Evolutionary conservation across 163 green algal species (phyloP).

Genomic region (Chlamydomonas reinhardtii): DNA sequence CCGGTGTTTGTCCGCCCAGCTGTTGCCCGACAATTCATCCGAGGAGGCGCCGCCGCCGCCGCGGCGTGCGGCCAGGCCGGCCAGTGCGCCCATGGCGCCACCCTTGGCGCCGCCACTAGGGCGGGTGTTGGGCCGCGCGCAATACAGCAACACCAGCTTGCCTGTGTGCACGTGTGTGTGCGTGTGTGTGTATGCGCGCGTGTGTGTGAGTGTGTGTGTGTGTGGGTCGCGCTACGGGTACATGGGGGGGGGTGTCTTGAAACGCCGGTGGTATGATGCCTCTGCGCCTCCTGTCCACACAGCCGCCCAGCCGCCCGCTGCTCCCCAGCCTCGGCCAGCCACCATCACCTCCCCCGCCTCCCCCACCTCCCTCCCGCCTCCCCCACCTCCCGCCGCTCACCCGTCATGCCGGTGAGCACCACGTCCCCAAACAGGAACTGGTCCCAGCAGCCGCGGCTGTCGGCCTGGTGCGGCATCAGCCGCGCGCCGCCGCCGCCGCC

Average conservation of each 20-base stretch:
- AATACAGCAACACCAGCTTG: constrained; percentile 18
- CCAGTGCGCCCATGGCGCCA: background rate
- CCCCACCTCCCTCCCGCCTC: no score
- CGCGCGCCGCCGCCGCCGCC: background rate
- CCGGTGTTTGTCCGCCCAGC: constrained; percentile 15
- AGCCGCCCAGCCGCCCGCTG: no score
- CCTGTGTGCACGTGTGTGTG: no score
- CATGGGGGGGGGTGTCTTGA: no score
- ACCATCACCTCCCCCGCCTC: no score
- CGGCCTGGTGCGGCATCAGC: constrained; percentile 9
- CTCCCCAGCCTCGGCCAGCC: no score
- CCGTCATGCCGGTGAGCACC: constrained; percentile 16
- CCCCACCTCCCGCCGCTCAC: no score
- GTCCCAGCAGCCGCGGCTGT: constrained; percentile 44
- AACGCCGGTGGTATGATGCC: no score
- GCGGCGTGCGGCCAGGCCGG: background rate
- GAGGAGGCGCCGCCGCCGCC: background rate
- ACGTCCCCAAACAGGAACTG: constrained; percentile 41
- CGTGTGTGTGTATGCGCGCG: no score
- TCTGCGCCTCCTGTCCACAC: no score
- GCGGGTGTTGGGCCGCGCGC: background rate
- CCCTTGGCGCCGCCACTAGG: background rate
- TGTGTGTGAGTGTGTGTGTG: no score
- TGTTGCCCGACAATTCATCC: constrained; percentile 8
- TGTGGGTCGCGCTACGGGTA: no score